Conservation (phyloP, 805 yeast species). For the Yarrowia sp. region DNA sequence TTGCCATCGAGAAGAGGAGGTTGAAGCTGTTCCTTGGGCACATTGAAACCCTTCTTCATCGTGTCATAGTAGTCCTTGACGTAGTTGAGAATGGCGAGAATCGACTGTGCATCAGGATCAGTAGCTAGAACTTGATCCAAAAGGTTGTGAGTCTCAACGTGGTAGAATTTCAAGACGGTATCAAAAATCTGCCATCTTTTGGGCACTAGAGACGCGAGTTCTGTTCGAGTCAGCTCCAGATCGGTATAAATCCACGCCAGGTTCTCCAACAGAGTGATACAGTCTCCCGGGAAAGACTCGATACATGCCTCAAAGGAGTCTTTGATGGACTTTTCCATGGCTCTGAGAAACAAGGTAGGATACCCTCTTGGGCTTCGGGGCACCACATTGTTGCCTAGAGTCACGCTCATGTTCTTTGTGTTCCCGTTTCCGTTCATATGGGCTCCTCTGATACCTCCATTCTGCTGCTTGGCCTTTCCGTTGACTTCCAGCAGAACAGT, state of each 20-base stretch:
- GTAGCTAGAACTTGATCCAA: slow-evolving; percentile 65
- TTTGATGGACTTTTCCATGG: slow-evolving; percentile 64
- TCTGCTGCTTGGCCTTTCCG: slow-evolving; percentile 40
- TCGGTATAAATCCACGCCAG: slow-evolving; percentile 87
- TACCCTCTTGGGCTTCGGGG: slow-evolving; percentile 60
- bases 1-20: slow-evolving; percentile 74
- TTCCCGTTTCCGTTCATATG: slow-evolving; percentile 1
- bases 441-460: background rate
- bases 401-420: slow-evolving; percentile 6
- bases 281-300: slow-evolving; percentile 57
- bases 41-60: slow-evolving; percentile 59
- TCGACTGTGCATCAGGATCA: slow-evolving; percentile 80
- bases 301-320: slow-evolving; percentile 74
- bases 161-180: slow-evolving; percentile 69
- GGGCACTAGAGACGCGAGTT: slow-evolving; percentile 69
- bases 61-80: slow-evolving; percentile 70
- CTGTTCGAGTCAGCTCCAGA: slow-evolving; percentile 66
- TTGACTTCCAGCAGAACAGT: slow-evolving; percentile 49
- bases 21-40: slow-evolving; percentile 56
- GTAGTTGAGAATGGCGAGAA: slow-evolving; percentile 76
- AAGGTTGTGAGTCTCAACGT: slow-evolving; percentile 66
- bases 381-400: slow-evolving; percentile 37
- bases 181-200: slow-evolving; percentile 73
- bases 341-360: slow-evolving; percentile 63
- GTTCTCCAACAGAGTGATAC: slow-evolving; percentile 68